These are phyloP conservation scores for Neurospora cerealis DNA, from an alignment of 495 filamentous ascomycete species.

Conservation along the genomic window DNA sequence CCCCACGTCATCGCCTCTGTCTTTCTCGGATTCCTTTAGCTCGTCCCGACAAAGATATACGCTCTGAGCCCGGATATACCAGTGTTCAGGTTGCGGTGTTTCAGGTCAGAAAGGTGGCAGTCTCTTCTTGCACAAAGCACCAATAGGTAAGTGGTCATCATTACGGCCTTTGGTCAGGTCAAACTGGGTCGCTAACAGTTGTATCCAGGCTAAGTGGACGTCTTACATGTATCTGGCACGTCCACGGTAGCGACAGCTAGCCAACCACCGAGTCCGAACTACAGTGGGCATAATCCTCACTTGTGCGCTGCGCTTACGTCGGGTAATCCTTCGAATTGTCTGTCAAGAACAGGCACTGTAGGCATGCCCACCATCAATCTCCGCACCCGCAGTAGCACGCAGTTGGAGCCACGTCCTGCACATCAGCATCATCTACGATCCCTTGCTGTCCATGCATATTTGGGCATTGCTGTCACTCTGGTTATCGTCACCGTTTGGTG, in stretches of 20 bases:
- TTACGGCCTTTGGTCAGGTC: not conserved
- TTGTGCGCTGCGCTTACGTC: conserved; percentile 6
- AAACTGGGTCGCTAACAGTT: not conserved
- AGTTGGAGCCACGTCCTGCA: conserved; percentile 13
- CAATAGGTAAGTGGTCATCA: not conserved
- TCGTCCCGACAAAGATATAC: not conserved
- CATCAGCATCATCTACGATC: not conserved
- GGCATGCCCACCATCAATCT: conserved; percentile 34
- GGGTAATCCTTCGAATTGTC: conserved; percentile 16
- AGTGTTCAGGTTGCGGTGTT: not conserved
- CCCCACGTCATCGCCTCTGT: not conserved
- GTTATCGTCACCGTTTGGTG: conserved; percentile 11
- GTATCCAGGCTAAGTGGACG: not conserved
- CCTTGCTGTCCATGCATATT: conserved; percentile 20
- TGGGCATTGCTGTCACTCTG: conserved; percentile 18
- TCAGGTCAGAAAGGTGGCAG: not conserved
- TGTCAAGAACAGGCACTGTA: conserved; percentile 16
- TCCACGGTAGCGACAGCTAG: conserved; percentile 4
- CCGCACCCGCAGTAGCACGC: conserved; percentile 24
- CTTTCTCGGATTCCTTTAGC: not conserved
- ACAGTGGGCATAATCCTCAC: conserved; percentile 11
- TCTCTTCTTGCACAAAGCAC: not conserved
- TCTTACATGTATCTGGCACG: not conserved
- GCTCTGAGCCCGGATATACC: not conserved
- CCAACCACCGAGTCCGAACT: conserved; percentile 15